Percentiles rank a stretch among this genome's conserved stretches.
phyloP scores from a whole-genome alignment of 2,329 filamentous ascomycete genomes.

The Colletotrichum chrysophilum region DNA sequence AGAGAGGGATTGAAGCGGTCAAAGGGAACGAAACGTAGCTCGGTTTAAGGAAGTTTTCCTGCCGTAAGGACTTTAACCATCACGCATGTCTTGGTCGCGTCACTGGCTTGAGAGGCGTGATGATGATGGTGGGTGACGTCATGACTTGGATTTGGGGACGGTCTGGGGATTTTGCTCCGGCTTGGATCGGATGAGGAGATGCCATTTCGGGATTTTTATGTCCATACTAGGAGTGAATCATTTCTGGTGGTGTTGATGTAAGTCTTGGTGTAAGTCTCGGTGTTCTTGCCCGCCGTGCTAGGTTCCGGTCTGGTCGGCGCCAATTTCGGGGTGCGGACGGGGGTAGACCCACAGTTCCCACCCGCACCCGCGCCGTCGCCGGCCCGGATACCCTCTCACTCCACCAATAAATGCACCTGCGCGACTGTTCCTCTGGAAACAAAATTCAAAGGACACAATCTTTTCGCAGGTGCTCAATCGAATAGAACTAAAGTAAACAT shows the following conservation, averaged over 20 bases:
- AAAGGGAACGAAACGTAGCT: neutral
- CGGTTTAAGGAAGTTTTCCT: neutral
- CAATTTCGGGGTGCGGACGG: neutral
- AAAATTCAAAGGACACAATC: too few relatives aligned
- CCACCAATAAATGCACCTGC: too few relatives aligned
- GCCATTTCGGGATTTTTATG: neutral
- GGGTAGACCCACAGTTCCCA: neutral
- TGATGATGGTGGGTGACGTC: constrained; percentile 20
- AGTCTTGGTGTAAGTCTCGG: neutral
- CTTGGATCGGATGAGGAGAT: neutral
- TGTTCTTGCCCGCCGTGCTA: neutral
- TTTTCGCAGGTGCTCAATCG: rapidly evolving
- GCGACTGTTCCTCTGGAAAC: neutral
- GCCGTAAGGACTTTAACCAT: neutral
- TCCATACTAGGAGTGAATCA: neutral
- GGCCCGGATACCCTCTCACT: neutral
- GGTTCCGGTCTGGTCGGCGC: neutral
- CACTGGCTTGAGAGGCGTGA: neutral
- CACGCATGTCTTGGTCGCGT: constrained; percentile 12
- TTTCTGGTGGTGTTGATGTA: neutral
- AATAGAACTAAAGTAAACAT: neutral
- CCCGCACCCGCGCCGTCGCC: neutral
- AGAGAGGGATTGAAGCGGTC: neutral
- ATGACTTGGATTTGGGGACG: neutral
- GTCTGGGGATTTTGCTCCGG: neutral